These are phyloP conservation scores for Pseudomassariella vexata DNA, from an alignment of 2,329 filamentous ascomycete species.

Conservation along the genomic window DNA sequence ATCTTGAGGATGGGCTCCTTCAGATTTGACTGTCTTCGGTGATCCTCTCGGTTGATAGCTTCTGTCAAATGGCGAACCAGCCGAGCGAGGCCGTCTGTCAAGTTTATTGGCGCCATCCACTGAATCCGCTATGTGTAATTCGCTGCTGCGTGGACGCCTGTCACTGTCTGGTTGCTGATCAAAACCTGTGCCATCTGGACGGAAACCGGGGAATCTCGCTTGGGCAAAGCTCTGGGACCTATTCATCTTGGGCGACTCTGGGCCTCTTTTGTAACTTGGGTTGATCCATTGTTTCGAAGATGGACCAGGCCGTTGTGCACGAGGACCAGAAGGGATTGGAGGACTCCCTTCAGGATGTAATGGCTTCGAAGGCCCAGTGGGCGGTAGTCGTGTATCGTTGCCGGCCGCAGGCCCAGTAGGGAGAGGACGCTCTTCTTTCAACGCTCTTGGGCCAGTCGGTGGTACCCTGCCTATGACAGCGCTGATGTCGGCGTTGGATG, in stretches of 20 bases:
- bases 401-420: constrained; percentile 33
- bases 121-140: constrained; percentile 12
- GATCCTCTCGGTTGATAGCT: constrained; percentile 15
- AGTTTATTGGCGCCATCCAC: constrained; percentile 10
- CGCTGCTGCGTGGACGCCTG: constrained; percentile 46
- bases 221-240: constrained; percentile 44
- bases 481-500: constrained; percentile 27
- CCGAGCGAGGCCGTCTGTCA: constrained; percentile 17
- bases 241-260: constrained; percentile 46
- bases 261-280: constrained; percentile 39
- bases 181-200: constrained; percentile 27
- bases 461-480: constrained; percentile 39
- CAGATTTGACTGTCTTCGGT: constrained; percentile 7
- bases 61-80: constrained; percentile 15
- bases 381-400: constrained; percentile 29
- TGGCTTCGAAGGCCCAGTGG: constrained; percentile 38
- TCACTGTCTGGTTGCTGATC: constrained; percentile 36
- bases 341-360: constrained; percentile 36
- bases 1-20: constrained; percentile 10
- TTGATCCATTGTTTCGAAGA: constrained; percentile 58
- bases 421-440: constrained; percentile 42
- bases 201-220: constrained; percentile 26
- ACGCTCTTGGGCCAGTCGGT: constrained; percentile 47
- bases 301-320: constrained; percentile 43
- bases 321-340: constrained; percentile 47